phyloP scores from a whole-genome alignment of 108 stramenopile genomes.

The Nannochloropsis salina region DNA sequence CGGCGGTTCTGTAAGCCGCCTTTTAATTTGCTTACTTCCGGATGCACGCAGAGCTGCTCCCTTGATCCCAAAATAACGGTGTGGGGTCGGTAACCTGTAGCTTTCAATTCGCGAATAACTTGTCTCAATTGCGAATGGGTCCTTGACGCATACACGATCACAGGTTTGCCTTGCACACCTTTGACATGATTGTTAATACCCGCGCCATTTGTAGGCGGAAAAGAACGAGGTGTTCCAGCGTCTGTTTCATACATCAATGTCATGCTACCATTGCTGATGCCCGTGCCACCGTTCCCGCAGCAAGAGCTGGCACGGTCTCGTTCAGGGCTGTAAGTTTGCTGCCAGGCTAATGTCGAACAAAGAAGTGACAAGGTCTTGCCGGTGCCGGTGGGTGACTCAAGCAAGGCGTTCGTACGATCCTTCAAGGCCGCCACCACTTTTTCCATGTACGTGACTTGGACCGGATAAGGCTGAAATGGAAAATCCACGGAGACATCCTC shows the following conservation, averaged over 20 bases:
- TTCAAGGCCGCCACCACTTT: constrained; percentile 72
- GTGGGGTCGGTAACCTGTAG: constrained; percentile 81
- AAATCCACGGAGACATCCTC: constrained; percentile 75
- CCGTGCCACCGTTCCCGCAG: neutral
- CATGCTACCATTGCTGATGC: neutral
- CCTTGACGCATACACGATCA: constrained; percentile 89
- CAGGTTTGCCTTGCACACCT: neutral
- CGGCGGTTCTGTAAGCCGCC: constrained; percentile 43
- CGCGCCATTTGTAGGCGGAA: neutral
- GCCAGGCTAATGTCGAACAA: constrained; percentile 58
- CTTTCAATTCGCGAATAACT: constrained; percentile 84
- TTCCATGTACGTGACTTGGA: constrained; percentile 85
- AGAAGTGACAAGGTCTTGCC: constrained; percentile 62
- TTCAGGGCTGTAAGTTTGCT: constrained; percentile 25
- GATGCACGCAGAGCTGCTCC: constrained; percentile 71
- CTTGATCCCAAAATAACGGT: constrained; percentile 85
- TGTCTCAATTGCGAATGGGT: constrained; percentile 95
- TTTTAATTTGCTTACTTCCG: constrained; percentile 33
- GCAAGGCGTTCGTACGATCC: constrained; percentile 52
- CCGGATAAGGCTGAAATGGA: constrained; percentile 88
- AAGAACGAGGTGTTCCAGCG: neutral
- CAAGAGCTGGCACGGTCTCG: neutral
- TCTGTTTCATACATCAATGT: neutral
- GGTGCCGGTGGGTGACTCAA: constrained; percentile 63
- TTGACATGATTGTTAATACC: neutral